phyloP scores from a whole-genome alignment of 148 eudicot species.

The Camellia granthamiana region DNA sequence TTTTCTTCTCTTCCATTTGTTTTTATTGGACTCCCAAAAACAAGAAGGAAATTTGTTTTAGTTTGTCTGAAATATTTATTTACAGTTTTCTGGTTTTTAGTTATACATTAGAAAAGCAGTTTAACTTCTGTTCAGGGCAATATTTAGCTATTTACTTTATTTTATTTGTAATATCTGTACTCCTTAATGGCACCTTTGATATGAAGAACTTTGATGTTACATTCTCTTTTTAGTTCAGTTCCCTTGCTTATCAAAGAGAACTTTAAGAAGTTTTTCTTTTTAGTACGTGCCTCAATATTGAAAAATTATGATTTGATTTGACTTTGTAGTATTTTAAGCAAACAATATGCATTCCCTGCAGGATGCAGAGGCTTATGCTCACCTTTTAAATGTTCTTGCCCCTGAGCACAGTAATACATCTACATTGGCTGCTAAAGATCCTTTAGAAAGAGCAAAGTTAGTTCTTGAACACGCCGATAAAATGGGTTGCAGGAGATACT shows the following conservation, averaged over 20 bases:
- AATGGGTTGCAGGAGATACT: constrained; percentile 99
- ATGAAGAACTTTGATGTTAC: neutral
- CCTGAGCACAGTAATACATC: constrained; percentile 83
- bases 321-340: constrained; percentile 3
- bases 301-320: neutral
- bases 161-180: neutral
- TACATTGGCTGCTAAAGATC: constrained; percentile 67
- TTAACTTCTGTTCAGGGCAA: neutral
- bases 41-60: neutral
- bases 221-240: neutral
- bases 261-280: neutral
- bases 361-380: constrained; percentile 98
- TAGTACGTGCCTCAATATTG: neutral
- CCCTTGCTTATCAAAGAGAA: constrained; percentile 2
- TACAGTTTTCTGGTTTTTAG: constrained; percentile 5
- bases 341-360: constrained; percentile 28
- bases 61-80: neutral
- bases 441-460: constrained; percentile 75
- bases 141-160: neutral
- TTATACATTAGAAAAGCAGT: neutral
- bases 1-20: neutral
- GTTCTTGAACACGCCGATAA: constrained; percentile 97
- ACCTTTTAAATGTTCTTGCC: constrained; percentile 85
- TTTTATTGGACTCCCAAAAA: neutral
- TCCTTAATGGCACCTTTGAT: neutral